Evolutionary conservation across 495 filamentous ascomycete species (phyloP).

Genomic region (Aspergillus funiculosus): DNA sequence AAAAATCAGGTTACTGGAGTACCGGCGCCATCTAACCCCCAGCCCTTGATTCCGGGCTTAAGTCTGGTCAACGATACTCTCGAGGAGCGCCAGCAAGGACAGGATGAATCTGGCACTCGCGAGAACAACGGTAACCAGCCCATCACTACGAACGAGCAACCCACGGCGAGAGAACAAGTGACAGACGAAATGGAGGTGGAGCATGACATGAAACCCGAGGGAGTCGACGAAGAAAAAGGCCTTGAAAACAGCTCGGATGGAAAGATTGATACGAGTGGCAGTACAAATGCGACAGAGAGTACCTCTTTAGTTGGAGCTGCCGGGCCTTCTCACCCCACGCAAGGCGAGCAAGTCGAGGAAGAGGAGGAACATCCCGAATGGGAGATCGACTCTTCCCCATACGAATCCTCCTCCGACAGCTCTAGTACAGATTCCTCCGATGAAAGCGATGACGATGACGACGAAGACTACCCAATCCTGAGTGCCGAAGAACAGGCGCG

Average conservation of each 20-base stretch:
- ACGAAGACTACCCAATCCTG: conserved; percentile 66
- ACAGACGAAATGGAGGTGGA: conserved; percentile 37
- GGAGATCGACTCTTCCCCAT: conserved; percentile 61
- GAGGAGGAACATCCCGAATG: conserved; percentile 66
- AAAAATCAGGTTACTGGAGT: conserved; percentile 7
- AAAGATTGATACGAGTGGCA: not conserved
- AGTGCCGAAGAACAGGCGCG: conserved; percentile 72
- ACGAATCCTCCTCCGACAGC: conserved; percentile 50
- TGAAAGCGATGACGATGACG: conserved; percentile 58
- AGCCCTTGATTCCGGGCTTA: conserved; percentile 36
- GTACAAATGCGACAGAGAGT: not conserved
- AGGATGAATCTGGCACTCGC: conserved; percentile 16
- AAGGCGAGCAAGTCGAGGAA: conserved; percentile 40
- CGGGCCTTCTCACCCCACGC: conserved; percentile 7
- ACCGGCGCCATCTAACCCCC: conserved; percentile 13
- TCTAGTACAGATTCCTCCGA: conserved; percentile 52
- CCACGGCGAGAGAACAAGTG: not conserved
- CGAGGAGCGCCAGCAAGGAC: conserved; percentile 14
- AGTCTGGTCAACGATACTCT: conserved; percentile 30
- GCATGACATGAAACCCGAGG: conserved; percentile 11
- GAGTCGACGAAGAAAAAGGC: conserved; percentile 7
- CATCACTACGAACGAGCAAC: conserved; percentile 1
- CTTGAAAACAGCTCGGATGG: conserved; percentile 1
- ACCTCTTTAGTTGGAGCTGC: conserved; percentile 2
- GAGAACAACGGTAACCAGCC: conserved; percentile 7